These are phyloP conservation scores for Suillus bovinus DNA, from an alignment of 768 basidiomycete genomes.

Conservation along the genomic window DNA sequence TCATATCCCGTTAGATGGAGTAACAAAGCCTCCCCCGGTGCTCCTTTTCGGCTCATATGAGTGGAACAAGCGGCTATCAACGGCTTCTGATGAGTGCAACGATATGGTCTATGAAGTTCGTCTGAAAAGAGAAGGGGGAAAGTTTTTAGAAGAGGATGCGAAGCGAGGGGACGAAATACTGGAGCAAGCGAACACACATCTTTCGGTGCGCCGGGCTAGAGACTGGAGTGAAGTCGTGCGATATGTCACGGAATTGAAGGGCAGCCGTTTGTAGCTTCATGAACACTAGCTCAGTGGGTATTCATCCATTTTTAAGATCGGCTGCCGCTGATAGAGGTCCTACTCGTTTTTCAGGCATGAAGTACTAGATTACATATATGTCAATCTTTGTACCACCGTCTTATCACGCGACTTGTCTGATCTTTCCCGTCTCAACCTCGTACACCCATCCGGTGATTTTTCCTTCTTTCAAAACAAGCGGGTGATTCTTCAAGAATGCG, in stretches of 20 bases:
- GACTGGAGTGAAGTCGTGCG: conserved; percentile 60
- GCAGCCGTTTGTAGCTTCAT: neutral
- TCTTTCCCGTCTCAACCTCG: conserved; percentile 62
- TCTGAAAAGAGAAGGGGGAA: conserved; percentile 45
- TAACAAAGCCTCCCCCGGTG: conserved; percentile 45
- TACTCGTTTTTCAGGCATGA: neutral
- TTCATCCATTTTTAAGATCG: neutral
- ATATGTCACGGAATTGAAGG: conserved; percentile 7
- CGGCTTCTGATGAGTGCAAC: conserved; percentile 44
- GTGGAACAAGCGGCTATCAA: conserved; percentile 68
- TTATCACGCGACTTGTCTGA: conserved; percentile 26
- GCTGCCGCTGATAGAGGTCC: neutral
- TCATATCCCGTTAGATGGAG: conserved; percentile 18
- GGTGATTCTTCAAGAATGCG: conserved; percentile 53
- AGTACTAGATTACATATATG: neutral
- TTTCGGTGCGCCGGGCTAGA: conserved; percentile 49
- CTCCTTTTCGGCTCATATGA: conserved; percentile 75
- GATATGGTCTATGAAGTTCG: conserved; percentile 55
- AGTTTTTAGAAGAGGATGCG: conserved; percentile 57
- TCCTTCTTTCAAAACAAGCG: conserved; percentile 54
- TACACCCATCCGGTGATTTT: conserved; percentile 68
- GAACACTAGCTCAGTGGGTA: neutral
- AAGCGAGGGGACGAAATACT: conserved; percentile 33
- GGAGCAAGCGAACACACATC: conserved; percentile 44
- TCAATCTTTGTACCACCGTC: neutral